Conservation (phyloP, 805 yeast species). For the Metschnikowia henanensis region DNA sequence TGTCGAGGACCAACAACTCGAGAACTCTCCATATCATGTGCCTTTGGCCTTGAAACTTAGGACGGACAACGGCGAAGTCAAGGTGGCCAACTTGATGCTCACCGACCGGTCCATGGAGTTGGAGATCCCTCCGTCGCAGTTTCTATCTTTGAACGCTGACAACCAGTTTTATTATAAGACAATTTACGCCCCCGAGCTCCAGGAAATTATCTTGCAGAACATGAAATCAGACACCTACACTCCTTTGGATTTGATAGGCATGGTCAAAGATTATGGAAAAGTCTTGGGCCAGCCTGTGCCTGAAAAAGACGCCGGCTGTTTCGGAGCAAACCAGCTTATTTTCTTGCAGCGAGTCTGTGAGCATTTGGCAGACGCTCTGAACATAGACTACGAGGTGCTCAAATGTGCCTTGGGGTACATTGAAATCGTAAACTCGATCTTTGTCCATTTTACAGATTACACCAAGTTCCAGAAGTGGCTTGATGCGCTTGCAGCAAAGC, state of each 20-base stretch:
- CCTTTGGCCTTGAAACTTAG: conserved; percentile 50
- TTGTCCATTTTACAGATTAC: conserved; percentile 31
- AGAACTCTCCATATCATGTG: conserved; percentile 60
- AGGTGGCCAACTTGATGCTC: conserved; percentile 38
- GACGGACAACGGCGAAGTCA: conserved; percentile 27
- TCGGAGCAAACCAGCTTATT: conserved; percentile 16
- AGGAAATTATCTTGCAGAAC: conserved; percentile 14
- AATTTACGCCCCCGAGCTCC: conserved; percentile 38
- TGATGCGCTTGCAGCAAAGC: conserved; percentile 14
- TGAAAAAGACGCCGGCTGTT: conserved; percentile 24
- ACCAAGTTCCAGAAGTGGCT: conserved; percentile 25
- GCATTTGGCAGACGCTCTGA: conserved; percentile 21
- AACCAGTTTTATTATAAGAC: conserved; percentile 49
- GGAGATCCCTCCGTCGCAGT: conserved; percentile 29
- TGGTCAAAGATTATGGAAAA: conserved; percentile 42
- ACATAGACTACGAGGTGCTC: conserved; percentile 34
- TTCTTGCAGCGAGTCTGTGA: conserved; percentile 34
- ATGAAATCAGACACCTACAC: conserved; percentile 26
- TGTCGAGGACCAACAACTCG: conserved; percentile 34
- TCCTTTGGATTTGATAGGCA: conserved; percentile 32
- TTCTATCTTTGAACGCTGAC: conserved; percentile 45
- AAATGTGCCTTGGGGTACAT: conserved; percentile 34
- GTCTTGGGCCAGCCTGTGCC: conserved; percentile 30
- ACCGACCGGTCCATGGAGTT: conserved; percentile 41
- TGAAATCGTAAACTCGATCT: conserved; percentile 32